Evolutionary conservation across 805 yeast genomes (phyloP), one percentile per base, ranked within the genome.

Genomic region (Ogataea pignaliae): DNA sequence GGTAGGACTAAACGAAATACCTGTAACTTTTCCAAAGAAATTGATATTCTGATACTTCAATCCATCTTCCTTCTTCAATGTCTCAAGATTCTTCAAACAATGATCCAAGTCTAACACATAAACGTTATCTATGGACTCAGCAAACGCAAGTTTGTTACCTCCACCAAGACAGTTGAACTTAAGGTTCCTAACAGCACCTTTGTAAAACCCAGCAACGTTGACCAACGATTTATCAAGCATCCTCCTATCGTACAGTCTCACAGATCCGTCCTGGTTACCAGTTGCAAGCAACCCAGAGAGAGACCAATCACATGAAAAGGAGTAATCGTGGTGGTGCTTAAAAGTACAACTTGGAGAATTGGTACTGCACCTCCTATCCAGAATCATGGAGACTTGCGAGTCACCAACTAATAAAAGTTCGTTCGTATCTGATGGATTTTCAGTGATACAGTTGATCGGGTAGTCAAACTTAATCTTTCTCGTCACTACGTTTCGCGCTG

Each of bases 251-350:
- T 75, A 78, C 9, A 79, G 50, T 34, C 77, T 63, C 11, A 79
- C 71, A 9, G 81, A 71, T 2, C 81, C 74, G 57, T 81, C 86
- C 56, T 81, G 85, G 52, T 72, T 76, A 6, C 85, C 85, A 0
- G 83, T 73, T 4, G 77, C 73, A 14, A 80, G 48, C 18, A 46
- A 17, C 5, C 65, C 51, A 38, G 71, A 60, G 12, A 70, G 76
- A 36, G 57, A 55, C 85, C 85, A 81, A 52, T 79, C 84, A 54
- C 83, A 79, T 34, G 80, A 68, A 49, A 80, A 80, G 3, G 80
- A 74, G 54, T 57, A 79, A 54, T 81, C 85, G 39, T 60, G 59
- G 56, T 80, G 85, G 8, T 81, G 82, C 18, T 45, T 44, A 31
- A 71, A 45, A 2, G 15, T 30, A 10, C 37, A 33, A 7, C 43